Evolutionary conservation across 768 basidiomycete species (phyloP).

Genomic region (Trametes coccinea): DNA sequence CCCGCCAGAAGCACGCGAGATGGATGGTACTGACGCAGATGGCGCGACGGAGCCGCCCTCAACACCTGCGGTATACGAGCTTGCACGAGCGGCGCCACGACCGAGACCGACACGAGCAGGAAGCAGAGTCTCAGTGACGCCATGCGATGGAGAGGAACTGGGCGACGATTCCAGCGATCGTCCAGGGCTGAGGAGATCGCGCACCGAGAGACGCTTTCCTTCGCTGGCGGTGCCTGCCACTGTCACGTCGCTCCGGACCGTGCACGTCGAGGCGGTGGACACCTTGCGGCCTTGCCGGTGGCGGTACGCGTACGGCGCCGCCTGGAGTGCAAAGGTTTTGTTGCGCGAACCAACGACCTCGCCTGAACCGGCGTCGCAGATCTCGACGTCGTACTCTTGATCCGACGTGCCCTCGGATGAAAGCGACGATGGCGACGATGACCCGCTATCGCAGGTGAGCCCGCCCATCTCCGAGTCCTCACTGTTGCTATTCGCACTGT

Average conservation of each 20-base stretch:
- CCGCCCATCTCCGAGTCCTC: conserved; percentile 58
- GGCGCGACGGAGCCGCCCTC: conserved; percentile 4
- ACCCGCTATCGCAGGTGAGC: conserved; percentile 40
- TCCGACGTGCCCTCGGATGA: conserved; percentile 25
- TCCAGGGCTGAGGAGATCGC: conserved; percentile 2
- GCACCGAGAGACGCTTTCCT: conserved; percentile 15
- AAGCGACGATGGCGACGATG: conserved; percentile 28
- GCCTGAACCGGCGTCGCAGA: conserved; percentile 13
- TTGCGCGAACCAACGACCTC: conserved; percentile 1
- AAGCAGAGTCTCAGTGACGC: conserved; percentile 16
- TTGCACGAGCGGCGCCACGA: conserved; percentile 34
- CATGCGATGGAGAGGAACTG: conserved; percentile 31
- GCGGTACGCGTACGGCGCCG: conserved; percentile 32
- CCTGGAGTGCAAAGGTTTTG: conserved; percentile 5
- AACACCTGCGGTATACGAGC: not conserved
- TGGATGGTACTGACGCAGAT: conserved; percentile 28
- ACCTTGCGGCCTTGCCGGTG: conserved; percentile 43
- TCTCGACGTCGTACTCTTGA: conserved; percentile 26
- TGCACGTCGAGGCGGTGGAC: conserved; percentile 38
- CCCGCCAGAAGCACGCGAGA: conserved; percentile 28
- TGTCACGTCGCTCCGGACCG: conserved; percentile 34
- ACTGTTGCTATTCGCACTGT: conserved; percentile 47
- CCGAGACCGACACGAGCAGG: conserved; percentile 9
- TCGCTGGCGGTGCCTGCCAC: conserved; percentile 20
- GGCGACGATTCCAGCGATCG: conserved; percentile 7